Evolutionary conservation across 2,329 filamentous ascomycete species (phyloP).

Genomic region (Fusarium nodosum): DNA sequence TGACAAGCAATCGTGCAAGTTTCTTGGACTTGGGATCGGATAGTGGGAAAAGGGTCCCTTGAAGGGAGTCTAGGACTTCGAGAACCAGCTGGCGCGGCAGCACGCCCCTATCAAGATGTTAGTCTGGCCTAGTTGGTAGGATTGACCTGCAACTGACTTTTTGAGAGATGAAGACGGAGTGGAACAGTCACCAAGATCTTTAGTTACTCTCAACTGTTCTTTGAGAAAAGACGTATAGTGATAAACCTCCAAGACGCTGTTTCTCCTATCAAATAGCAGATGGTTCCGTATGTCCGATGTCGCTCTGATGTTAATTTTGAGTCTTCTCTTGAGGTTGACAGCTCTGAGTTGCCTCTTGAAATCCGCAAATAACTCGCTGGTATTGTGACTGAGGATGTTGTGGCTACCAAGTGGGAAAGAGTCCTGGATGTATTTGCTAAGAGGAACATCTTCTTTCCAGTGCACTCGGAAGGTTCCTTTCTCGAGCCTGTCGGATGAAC

Average conservation of each 20-base stretch:
- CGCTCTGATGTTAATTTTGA: fast-evolving
- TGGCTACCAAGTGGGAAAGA: neutral
- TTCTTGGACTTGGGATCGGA: neutral
- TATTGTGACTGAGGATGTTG: neutral
- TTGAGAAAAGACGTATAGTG: neutral
- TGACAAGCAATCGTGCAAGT: neutral
- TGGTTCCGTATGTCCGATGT: conserved; percentile 10
- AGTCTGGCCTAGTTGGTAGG: neutral
- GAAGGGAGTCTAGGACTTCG: neutral
- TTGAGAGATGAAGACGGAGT: neutral
- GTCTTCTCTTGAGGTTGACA: neutral
- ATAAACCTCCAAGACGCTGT: neutral
- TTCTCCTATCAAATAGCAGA: neutral
- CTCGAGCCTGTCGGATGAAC: neutral
- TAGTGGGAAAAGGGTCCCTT: conserved; percentile 2
- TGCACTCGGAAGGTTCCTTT: neutral
- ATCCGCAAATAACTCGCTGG: neutral
- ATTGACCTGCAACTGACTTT: neutral
- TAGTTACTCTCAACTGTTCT: neutral
- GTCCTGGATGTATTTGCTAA: conserved; percentile 6
- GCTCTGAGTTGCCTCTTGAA: neutral
- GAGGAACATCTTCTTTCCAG: neutral
- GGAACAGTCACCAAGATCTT: neutral
- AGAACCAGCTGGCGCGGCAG: conserved; percentile 1
- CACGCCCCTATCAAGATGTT: neutral